These are phyloP conservation scores for Hericium erinaceus DNA, from an alignment of 768 basidiomycete species.

Conservation along the genomic window DNA sequence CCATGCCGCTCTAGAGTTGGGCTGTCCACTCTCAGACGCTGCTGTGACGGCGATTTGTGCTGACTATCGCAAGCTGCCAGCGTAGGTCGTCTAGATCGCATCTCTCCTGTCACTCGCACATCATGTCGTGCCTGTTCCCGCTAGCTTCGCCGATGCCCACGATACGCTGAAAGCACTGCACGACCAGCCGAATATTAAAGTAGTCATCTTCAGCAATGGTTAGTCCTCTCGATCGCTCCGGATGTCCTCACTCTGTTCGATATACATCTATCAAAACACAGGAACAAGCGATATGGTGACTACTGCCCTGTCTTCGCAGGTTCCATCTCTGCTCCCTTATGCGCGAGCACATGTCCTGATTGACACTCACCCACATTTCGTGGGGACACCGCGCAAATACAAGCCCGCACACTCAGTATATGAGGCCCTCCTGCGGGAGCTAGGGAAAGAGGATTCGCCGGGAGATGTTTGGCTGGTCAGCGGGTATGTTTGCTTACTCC, in stretches of 20 bases:
- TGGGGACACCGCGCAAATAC: slow-evolving; percentile 16
- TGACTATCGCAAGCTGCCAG: slow-evolving; percentile 14
- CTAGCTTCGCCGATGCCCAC: slow-evolving; percentile 18
- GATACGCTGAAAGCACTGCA: slow-evolving; percentile 12
- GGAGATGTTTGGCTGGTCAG: slow-evolving; percentile 23
- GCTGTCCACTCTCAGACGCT: neutral
- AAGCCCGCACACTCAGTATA: slow-evolving; percentile 21
- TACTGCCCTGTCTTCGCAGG: slow-evolving; percentile 9
- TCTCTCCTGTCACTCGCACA: neutral
- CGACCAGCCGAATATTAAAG: slow-evolving; percentile 6
- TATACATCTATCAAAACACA: too few relatives aligned
- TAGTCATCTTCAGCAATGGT: slow-evolving; percentile 24
- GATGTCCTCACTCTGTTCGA: too few relatives aligned
- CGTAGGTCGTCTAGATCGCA: slow-evolving; percentile 8
- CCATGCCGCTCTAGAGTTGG: slow-evolving; percentile 17
- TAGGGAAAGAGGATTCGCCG: slow-evolving; percentile 9
- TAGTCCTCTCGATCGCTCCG: neutral
- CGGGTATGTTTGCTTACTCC: slow-evolving; percentile 15
- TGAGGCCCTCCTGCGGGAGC: slow-evolving; percentile 11
- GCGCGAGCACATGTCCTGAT: slow-evolving; percentile 3
- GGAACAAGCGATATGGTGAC: slow-evolving; percentile 13
- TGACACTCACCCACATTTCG: slow-evolving; percentile 3
- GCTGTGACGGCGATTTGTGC: slow-evolving; percentile 13
- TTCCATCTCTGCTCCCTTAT: neutral
- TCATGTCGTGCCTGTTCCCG: neutral